A percentile compares a stretch with the other conserved stretches of the same genome.
These are phyloP conservation scores for Globisporangium uncinulatum DNA, from an alignment of 352 stramenopile genomes.

Conservation along the genomic window DNA sequence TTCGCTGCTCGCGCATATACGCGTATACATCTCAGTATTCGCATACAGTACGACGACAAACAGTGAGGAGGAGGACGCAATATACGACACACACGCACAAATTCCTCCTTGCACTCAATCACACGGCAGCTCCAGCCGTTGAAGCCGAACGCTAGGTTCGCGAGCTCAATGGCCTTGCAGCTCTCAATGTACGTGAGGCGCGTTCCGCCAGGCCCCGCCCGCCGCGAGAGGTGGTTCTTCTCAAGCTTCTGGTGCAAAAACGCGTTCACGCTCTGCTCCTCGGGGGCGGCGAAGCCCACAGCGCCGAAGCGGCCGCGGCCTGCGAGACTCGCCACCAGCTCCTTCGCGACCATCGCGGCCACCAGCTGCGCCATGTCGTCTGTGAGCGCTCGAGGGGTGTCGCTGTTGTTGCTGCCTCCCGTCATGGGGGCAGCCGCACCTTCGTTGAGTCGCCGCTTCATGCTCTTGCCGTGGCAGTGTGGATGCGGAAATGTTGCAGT, in stretches of 20 bases:
- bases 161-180: constrained; percentile 85
- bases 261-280: constrained; percentile 52
- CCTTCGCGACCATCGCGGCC: constrained; percentile 29
- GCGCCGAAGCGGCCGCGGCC: constrained; percentile 41
- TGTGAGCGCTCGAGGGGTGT: constrained; percentile 4
- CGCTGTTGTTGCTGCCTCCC: neutral
- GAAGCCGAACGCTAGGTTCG: constrained; percentile 86
- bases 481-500: constrained; percentile 3
- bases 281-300: constrained; percentile 38
- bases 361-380: constrained; percentile 39
- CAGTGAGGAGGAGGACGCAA: neutral
- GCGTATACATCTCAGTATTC: neutral
- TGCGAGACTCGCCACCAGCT: constrained; percentile 18
- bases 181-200: constrained; percentile 87
- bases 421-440: constrained; percentile 9
- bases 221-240: constrained; percentile 60
- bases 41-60: neutral
- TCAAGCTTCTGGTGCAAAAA: constrained; percentile 84
- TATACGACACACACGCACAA: constrained; percentile 32
- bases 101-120: constrained; percentile 84
- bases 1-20: constrained; percentile 25
- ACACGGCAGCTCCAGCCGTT: constrained; percentile 85
- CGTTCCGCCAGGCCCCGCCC: constrained; percentile 61
- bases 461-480: constrained; percentile 5
- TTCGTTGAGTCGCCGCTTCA: constrained; percentile 39